Base-by-base conservation (phyloP, 2,329 filamentous ascomycete species). In the Paracamarosporium sp. region DNA sequence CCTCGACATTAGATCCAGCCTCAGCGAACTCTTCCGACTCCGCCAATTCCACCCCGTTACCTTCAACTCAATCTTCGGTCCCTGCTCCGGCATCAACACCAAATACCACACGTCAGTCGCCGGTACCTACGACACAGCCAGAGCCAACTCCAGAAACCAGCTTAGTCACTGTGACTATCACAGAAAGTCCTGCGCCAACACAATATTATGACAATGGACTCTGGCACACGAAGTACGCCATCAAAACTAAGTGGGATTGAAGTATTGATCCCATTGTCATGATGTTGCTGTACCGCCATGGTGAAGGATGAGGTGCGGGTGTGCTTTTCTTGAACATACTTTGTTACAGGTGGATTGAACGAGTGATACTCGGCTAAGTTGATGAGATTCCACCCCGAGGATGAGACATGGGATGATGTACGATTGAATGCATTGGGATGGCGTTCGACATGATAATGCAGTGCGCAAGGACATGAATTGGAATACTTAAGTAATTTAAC, bases 131-230 rank as follows among this genome's bases (percentile, higher is more conserved):
- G 13, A 17, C 43, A 15, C 60, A 50, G 24, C 53, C 68, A 20
- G 57, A 58, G 1, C 41, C 56, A 44, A 69, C 60, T 5, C 62
- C 64, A 7, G 64, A 64, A 57, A 64, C 72, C 1, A 68, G 68
- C 28, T 59, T 74, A 33, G 60, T 74, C 8, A 73, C 71, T 13
- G 62, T 76, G 33, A 71, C 70, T 2, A 60, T 73, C 13, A 69
- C 73, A 2, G 59, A 65, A 24, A 56, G 63, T 9, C 59, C 62
- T 7, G 65, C 55, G 8, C 66, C 75, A 8, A 76, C 73, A 2
- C 63, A 72, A 31, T 80, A 77, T 67, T 81, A 81, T 55, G 79
- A 81, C 55, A 65, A 79, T 50, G 79, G 79, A n/a, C 62, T 78
- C 65, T 81, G 79, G 78, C 78, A 81, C 57, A 81, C 79, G 5